phyloP scores from a whole-genome alignment of 1,284 basidiomycete species.

The Tremellales sp. region DNA sequence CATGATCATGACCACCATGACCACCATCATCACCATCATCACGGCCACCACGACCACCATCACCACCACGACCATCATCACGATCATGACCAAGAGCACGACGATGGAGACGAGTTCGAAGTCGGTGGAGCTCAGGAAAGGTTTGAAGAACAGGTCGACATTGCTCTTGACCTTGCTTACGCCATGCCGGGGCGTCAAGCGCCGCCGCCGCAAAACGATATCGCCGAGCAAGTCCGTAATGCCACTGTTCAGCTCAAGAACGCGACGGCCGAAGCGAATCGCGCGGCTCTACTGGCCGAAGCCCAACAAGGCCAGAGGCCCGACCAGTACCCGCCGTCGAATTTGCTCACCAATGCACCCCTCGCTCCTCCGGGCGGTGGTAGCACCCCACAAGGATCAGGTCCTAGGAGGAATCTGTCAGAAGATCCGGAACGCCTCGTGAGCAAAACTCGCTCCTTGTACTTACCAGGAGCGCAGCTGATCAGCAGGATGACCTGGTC shows the following conservation, averaged over 20 bases:
- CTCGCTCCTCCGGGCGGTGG: conserved; percentile 11
- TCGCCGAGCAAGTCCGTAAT: background rate
- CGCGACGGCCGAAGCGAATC: background rate
- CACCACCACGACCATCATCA: conserved; percentile 8
- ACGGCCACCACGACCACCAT: conserved; percentile 6
- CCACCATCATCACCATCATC: conserved; percentile 4
- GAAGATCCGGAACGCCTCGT: conserved; percentile 44
- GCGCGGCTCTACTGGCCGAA: background rate
- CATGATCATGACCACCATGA: conserved; percentile 13
- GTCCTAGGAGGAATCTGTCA: conserved; percentile 17
- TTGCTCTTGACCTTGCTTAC: too few species aligned
- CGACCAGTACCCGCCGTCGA: background rate
- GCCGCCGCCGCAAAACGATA: background rate
- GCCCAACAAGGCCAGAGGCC: background rate
- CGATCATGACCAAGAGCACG: conserved; percentile 2
- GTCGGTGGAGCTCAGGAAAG: background rate
- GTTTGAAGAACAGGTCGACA: background rate
- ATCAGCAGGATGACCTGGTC: conserved; percentile 41
- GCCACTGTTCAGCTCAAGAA: background rate
- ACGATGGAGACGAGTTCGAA: background rate
- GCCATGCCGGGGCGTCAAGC: background rate
- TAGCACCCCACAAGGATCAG: too few species aligned
- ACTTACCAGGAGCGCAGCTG: background rate
- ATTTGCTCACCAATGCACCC: too few species aligned
- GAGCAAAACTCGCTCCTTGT: conserved; percentile 11